Evolutionary conservation across 2,329 filamentous ascomycete species (phyloP), one percentile per base, ranked within the genome.

Genomic region (Zymoseptoria tritici): DNA sequence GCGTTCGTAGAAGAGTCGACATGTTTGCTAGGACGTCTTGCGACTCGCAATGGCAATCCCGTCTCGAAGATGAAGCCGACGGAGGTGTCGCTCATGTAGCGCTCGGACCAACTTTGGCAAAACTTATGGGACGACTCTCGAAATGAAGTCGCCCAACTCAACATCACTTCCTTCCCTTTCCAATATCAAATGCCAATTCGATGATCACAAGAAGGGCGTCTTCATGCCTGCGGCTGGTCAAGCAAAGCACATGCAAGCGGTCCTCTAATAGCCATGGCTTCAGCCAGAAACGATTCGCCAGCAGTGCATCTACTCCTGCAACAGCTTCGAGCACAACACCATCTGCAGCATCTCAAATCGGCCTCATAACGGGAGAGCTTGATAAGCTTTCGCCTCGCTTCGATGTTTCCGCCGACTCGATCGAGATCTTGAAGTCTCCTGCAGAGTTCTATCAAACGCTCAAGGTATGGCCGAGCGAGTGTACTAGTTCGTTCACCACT

Each of bases 331-430:
- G 61, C 52, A 57, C 61, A 56, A 46, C 57, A n/a, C 57, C 61
- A 31, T 66, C 70, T 8, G 52, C 76, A 68, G 63, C 89, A 36
- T 78, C 79, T 8, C 78, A 81, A 69, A 74, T 89, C 54, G 84
- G 81, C 16, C 79, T 79, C 13, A 80, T 89, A 57, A 86, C 84
- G 11, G 79, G 80, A 51, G 92, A 99, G 74, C 78, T 99, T 62
- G 94, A 99, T 74, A 88, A 83, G 67, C 85, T 97, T 64, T 89
- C 92, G 3, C 94, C 94, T n/a, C 87, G 89, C 52, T 96, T 99
- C 68, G 89, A 92, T 71, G 81, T 99, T 24, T 79, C 86, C 24
- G 90, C 91, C 1, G 89, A 90, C 4, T 85, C 93, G 60, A 88
- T 99, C 55, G 81, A 83, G 9, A 87, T 99, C 20, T 75, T 99